phyloP scores from a whole-genome alignment of 164 flowering plant species.

The Chloranthus sessilifolius region DNA sequence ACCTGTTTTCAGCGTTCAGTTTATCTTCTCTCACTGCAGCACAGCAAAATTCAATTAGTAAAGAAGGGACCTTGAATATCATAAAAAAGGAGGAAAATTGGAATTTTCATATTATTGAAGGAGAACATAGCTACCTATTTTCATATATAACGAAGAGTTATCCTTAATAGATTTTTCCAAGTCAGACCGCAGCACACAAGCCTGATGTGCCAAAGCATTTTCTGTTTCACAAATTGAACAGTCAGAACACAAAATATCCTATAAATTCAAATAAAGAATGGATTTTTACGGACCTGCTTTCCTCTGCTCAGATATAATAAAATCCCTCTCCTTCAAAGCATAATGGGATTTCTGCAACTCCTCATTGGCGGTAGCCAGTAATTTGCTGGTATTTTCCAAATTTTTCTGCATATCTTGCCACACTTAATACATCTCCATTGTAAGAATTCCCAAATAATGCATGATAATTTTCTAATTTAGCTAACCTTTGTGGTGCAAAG shows the following conservation, averaged over 20 bases:
- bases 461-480: not conserved
- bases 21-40: conserved; percentile 78
- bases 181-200: conserved; percentile 67
- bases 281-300: conserved; percentile 50
- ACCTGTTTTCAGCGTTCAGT: conserved; percentile 62
- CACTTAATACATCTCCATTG: not conserved
- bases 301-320: conserved; percentile 72
- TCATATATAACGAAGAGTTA: conserved; percentile 58
- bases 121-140: conserved; percentile 81
- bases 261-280: conserved; percentile 8
- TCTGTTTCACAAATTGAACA: conserved; percentile 41
- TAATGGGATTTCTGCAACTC: conserved; percentile 66
- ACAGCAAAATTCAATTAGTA: not conserved
- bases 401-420: conserved; percentile 41
- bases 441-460: not conserved
- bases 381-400: conserved; percentile 47
- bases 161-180: conserved; percentile 85
- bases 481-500: conserved; percentile 74
- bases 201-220: conserved; percentile 82
- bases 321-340: conserved; percentile 72
- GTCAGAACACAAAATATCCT: not conserved
- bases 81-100: too few relatives aligned
- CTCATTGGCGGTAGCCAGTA: conserved; percentile 52
- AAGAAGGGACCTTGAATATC: too few relatives aligned
- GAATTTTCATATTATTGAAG: too few relatives aligned